Conservation (phyloP, 371 early-diverging fungal genomes). For the Pancytospora epiphaga region DNA sequence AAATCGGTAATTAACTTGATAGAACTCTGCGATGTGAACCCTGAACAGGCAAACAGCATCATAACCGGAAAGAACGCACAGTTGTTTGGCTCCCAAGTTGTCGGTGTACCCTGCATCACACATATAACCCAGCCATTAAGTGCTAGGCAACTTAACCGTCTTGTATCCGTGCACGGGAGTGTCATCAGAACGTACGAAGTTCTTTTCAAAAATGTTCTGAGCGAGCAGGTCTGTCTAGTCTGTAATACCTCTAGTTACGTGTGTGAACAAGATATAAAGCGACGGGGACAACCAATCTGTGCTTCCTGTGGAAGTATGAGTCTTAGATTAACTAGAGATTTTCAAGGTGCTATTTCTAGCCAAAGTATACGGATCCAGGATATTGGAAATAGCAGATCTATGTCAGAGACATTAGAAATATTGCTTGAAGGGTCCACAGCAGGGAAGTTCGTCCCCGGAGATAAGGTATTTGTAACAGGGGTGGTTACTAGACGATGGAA, state of each 20-base stretch:
- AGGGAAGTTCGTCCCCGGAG: conserved; percentile 52
- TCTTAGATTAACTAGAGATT: conserved; percentile 18
- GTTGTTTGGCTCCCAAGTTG: conserved; percentile 15
- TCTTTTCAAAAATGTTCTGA: conserved; percentile 43
- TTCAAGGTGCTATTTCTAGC: conserved; percentile 35
- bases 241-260: conserved; percentile 34
- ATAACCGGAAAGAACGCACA: conserved; percentile 7
- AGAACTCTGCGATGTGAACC: conserved; percentile 43
- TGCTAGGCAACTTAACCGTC: conserved; percentile 37
- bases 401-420: conserved; percentile 52
- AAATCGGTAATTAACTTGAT: conserved; percentile 36
- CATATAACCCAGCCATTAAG: conserved; percentile 19
- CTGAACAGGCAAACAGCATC: conserved; percentile 43
- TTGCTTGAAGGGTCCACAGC: conserved; percentile 42
- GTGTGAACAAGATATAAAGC: neutral
- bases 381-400: conserved; percentile 36
- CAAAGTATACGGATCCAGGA: conserved; percentile 54
- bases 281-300: conserved; percentile 39
- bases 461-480: conserved; percentile 49
- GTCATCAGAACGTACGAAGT: conserved; percentile 46
- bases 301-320: conserved; percentile 41
- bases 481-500: conserved; percentile 43
- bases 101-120: conserved; percentile 41
- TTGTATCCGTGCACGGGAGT: conserved; percentile 53
- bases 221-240: conserved; percentile 35